Percentiles rank a stretch among this genome's conserved stretches.
Evolutionary conservation across 2,329 filamentous ascomycete genomes (phyloP).

Genomic region (Ceratocystis cubensis): DNA sequence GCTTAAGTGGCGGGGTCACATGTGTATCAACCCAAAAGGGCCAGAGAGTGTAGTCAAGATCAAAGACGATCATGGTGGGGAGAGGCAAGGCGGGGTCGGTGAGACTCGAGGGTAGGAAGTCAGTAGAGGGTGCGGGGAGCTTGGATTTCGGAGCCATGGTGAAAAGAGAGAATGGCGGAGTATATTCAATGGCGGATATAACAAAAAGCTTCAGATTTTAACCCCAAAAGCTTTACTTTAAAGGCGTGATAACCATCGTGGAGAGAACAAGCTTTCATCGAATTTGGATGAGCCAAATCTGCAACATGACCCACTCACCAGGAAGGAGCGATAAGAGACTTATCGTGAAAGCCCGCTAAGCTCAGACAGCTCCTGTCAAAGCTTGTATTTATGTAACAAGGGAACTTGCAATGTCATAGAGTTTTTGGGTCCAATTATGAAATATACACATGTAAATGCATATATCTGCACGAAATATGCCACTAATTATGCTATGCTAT

Average conservation of each 20-base stretch:
- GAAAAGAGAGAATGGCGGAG: neutral
- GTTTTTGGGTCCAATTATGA: neutral
- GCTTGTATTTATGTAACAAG: neutral
- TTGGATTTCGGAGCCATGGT: slow-evolving; percentile 23
- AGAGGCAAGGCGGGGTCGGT: slow-evolving; percentile 49
- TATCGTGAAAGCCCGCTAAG: neutral
- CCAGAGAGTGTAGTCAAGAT: slow-evolving; percentile 98
- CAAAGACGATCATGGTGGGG: slow-evolving; percentile 77
- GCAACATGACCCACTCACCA: neutral
- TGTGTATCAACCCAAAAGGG: slow-evolving; percentile 97
- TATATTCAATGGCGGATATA: neutral
- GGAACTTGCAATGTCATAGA: neutral
- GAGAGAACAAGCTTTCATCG: neutral
- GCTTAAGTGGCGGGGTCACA: slow-evolving; percentile 57
- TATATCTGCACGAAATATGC: neutral
- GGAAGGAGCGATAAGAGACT: neutral
- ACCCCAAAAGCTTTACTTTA: too few species aligned
- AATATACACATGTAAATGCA: neutral
- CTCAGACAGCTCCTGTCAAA: neutral
- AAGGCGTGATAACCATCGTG: neutral
- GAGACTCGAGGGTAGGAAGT: slow-evolving; percentile 33
- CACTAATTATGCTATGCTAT: neutral
- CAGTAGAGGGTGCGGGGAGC: slow-evolving; percentile 22
- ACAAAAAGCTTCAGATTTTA: too few species aligned
- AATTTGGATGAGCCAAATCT: neutral